Evolutionary conservation across 768 basidiomycete genomes (phyloP).

Genomic region (Mycena vulgaris): DNA sequence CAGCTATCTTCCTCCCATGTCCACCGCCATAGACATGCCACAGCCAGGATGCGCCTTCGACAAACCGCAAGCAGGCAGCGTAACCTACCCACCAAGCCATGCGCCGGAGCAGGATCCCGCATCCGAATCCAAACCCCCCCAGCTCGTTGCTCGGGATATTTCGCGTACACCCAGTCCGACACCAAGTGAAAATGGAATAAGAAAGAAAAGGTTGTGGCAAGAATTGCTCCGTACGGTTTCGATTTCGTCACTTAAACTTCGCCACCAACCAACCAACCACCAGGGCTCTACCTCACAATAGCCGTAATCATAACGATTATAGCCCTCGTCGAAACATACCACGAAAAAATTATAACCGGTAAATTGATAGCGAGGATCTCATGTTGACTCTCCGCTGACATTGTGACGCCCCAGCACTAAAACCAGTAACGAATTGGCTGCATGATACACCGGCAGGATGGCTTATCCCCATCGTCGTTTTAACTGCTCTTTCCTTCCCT

Average conservation of each 20-base stretch:
- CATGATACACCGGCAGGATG: slow-evolving; percentile 47
- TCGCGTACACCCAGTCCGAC: slow-evolving; percentile 41
- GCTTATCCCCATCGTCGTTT: slow-evolving; percentile 60
- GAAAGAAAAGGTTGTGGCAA: background rate
- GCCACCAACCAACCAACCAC: background rate
- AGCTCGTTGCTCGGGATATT: background rate
- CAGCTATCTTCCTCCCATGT: too few relatives aligned
- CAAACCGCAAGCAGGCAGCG: background rate
- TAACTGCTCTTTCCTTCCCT: slow-evolving; percentile 62
- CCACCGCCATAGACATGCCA: background rate
- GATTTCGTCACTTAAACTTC: background rate
- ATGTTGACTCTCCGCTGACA: background rate
- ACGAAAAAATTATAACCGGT: slow-evolving; percentile 57
- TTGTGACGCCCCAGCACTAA: background rate
- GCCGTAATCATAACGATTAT: slow-evolving; percentile 47
- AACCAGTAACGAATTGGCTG: slow-evolving; percentile 49
- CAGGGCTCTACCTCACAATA: slow-evolving; percentile 29
- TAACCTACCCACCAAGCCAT: background rate
- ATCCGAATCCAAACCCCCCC: background rate
- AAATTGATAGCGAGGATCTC: slow-evolving; percentile 39
- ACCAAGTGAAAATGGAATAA: slow-evolving; percentile 35
- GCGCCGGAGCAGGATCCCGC: background rate
- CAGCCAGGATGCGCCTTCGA: background rate
- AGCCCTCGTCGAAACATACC: slow-evolving; percentile 51
- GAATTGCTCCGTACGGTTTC: slow-evolving; percentile 5